Percentiles rank a stretch among this genome's conserved stretches.
These are phyloP conservation scores for Buxus sempervirens DNA, from an alignment of 164 flowering plant genomes.

Conservation along the genomic window DNA sequence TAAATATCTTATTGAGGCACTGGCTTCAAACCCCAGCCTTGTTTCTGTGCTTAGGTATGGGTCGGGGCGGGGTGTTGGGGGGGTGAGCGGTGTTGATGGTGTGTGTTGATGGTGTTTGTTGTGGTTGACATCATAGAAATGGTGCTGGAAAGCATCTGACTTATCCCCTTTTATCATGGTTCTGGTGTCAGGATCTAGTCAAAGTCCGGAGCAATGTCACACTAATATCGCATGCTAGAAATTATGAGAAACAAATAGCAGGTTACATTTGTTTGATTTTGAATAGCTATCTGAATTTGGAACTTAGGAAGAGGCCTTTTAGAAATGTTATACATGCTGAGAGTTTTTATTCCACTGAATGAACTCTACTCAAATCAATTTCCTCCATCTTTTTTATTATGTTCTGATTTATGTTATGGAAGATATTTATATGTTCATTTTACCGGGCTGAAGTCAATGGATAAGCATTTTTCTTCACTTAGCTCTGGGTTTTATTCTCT, in stretches of 20 bases:
- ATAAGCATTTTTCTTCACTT: too few species aligned
- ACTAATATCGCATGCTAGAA: too few species aligned
- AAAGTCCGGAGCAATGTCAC: too few species aligned
- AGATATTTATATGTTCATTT: background rate
- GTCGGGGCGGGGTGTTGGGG: too few species aligned
- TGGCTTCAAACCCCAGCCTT: too few species aligned
- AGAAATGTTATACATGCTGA: background rate
- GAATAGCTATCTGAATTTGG: background rate
- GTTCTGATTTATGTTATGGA: background rate
- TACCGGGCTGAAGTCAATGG: background rate
- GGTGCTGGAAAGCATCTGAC: too few species aligned
- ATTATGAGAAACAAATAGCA: background rate
- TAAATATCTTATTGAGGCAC: too few species aligned
- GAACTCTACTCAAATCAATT: background rate
- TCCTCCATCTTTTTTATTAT: background rate
- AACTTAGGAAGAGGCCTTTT: background rate
- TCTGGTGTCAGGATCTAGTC: too few species aligned
- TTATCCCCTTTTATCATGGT: too few species aligned
- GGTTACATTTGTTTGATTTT: background rate
- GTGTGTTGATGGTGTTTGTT: background rate
- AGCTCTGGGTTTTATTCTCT: background rate
- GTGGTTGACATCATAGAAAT: background rate
- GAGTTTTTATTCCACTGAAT: background rate
- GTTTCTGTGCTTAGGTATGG: too few species aligned
- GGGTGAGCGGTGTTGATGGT: background rate